Base-by-base conservation (phyloP, 441 rosid genomes). In the Erodium trifolium region DNA sequence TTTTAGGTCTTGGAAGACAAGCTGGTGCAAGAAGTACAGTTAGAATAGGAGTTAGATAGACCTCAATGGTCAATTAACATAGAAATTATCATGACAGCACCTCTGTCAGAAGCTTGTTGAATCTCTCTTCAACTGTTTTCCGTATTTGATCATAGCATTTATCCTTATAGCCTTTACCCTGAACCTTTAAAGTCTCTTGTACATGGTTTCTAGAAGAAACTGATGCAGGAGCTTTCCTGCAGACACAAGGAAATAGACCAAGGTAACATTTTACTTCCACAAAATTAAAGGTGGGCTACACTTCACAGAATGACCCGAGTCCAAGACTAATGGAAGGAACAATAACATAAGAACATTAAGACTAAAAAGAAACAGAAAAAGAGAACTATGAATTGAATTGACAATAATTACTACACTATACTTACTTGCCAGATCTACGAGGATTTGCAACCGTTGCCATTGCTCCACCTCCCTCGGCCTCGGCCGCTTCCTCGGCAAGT, bases 401-500 rank as follows among this genome's bases (percentile, higher is more conserved):
- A 66, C 65, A 67, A 31, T 37, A 67, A 11, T 67, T 62, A 65
- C 45, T 37, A 17, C 45, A 67, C 63, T 60, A 73, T 63, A 75
- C 80, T 79, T 85, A 89, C 98, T 86, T 92, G 81, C 93, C 86
- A 84, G 89, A 78, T 85, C 95, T 84, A 31, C 90, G 97, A 73
- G 97, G 97, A 82, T 92, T 90, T 71, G 95, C 89, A 77, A 92
- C 73, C 73, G 92, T 71, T 81, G 97, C 90, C 95, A 95, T 86
- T 53, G 88, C 96, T 68, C 89, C 97, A 43, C 80, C 97, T 68
- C 97, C 99, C 82, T 92, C 99, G 77, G 97, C 99, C 84, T 95
- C 99, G 63, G 99, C 99, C 68, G 96, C 99, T 79, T 95, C 99
- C 82, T 95, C 99, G 66, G 98, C 96, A 76, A 95, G 82, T 82